Conservation (phyloP, 2,329 filamentous ascomycete species). For the Calonectria leucothoes region DNA sequence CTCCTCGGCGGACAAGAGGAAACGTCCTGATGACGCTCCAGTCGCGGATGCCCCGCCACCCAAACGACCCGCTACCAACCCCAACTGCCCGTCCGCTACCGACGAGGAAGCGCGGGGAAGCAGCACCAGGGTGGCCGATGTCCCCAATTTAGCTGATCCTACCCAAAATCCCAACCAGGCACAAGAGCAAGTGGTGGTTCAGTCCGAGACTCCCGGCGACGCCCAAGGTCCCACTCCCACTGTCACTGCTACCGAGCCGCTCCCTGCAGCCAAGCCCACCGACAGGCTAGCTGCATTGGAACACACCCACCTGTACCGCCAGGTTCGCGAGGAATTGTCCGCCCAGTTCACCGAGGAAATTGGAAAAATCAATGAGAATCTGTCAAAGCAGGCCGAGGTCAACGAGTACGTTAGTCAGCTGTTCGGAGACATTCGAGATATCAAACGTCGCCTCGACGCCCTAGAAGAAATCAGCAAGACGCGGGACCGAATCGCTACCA, state of each 20-base stretch:
- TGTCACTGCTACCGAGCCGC: not conserved
- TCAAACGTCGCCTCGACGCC: slow-evolving; percentile 4
- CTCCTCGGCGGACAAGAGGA: not conserved
- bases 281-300: not conserved
- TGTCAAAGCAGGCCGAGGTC: not conserved
- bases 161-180: not conserved
- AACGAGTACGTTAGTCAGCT: not conserved
- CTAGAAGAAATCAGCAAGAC: slow-evolving; percentile 9
- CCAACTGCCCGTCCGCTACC: not conserved
- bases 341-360: not conserved
- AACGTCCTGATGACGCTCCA: not conserved
- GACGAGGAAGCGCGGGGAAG: not conserved
- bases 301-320: not conserved
- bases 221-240: not conserved
- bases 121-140: not conserved
- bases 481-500: not conserved
- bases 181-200: not conserved
- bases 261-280: not conserved
- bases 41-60: not conserved
- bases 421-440: slow-evolving; percentile 1
- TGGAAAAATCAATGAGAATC: not conserved
- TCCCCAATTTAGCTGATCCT: not conserved
- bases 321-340: slow-evolving; percentile 3
- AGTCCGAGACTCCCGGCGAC: not conserved
- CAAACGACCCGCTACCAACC: not conserved